Evolutionary conservation across 208 protist species (phyloP), one percentile per base, ranked within the genome.

Genomic region (Polymyxa betae): DNA sequence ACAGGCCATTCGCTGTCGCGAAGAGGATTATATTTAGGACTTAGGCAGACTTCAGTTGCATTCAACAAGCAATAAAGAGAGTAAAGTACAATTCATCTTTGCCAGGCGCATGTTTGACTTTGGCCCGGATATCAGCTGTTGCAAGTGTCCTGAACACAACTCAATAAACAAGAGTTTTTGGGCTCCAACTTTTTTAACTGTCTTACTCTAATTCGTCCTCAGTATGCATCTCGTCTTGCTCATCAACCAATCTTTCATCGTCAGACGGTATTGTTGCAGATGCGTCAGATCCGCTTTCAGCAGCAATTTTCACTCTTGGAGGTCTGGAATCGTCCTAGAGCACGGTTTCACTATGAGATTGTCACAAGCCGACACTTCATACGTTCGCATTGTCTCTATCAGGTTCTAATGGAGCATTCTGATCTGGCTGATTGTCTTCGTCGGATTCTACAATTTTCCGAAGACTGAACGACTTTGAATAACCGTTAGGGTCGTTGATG

Each of bases 11-110:
- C 72, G 35, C 16, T 20, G 5, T 82, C 72, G 16, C 16, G 5
- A 5, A 82, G n/a, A 43, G 72, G 72, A 43, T 82, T 43, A n/a
- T 82, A 82, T 5, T 40, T 82, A 38, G 72, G 40, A 35, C 72
- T 82, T 38, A n/a, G 49, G 24, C 24, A 60, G 12, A 29, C 12
- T 29, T 60, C 5, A 60, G 49, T 29, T 60, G 49, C 5, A 5
- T 29, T 29, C 5, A 60, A 29, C 24, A 60, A 60, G 12, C 12
- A 60, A 60, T 24, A 24, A 24, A 29, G 24, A 60, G 49, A 24
- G 49, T 29, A 60, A 60, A 5, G 5, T 60, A 60, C 49, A 60
- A 60, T 60, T 5, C 49, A 24, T 60, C 49, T 24, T 24, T 24
- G 49, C 24, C 49, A 29, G 5, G 5, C 24, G 5, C 24, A 24